A percentile compares a stretch with the other conserved stretches of the same genome.
These are phyloP conservation scores for Bipolaris gigantea DNA, from an alignment of 2,329 filamentous ascomycete species.

Conservation along the genomic window DNA sequence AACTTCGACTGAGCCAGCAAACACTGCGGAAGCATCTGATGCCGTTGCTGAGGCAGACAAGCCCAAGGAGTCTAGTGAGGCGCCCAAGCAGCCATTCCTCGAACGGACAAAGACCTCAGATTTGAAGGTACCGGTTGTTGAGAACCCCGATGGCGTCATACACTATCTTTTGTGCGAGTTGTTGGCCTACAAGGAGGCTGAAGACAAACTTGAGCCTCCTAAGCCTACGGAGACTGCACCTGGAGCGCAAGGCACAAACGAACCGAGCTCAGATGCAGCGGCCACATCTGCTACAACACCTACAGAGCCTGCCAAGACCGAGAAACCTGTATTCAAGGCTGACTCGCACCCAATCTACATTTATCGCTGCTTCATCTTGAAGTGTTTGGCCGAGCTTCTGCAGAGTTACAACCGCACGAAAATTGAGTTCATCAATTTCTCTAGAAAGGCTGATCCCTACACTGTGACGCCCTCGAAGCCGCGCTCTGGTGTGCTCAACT, in stretches of 20 bases:
- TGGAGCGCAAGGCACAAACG: conserved; percentile 11
- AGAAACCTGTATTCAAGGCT: conserved; percentile 80
- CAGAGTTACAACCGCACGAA: conserved; percentile 93
- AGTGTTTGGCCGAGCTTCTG: conserved; percentile 86
- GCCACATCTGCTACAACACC: conserved; percentile 8
- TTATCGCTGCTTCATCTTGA: conserved; percentile 92
- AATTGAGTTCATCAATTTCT: conserved; percentile 99
- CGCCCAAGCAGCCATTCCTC: conserved; percentile 51
- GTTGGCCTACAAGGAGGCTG: conserved; percentile 87
- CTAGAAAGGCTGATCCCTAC: conserved; percentile 81
- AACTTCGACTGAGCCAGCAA: conserved; percentile 13
- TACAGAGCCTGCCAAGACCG: conserved; percentile 46
- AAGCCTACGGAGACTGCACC: conserved; percentile 50
- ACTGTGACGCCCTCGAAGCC: conserved; percentile 91
- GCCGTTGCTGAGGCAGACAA: conserved; percentile 40
- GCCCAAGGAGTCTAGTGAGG: conserved; percentile 39
- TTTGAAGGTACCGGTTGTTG: conserved; percentile 78
- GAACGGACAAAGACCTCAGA: conserved; percentile 70
- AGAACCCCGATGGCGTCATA: conserved; percentile 92
- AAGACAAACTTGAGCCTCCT: conserved; percentile 70
- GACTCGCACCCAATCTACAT: conserved; percentile 96
- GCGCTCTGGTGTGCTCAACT: conserved; percentile 88
- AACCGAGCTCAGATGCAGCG: conserved; percentile 13
- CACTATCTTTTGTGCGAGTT: conserved; percentile 93
- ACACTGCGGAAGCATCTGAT: conserved; percentile 24